Percentiles rank a stretch among this genome's conserved stretches.
phyloP scores from a whole-genome alignment of 306 rosid species.

The Lathyrus sativus region DNA sequence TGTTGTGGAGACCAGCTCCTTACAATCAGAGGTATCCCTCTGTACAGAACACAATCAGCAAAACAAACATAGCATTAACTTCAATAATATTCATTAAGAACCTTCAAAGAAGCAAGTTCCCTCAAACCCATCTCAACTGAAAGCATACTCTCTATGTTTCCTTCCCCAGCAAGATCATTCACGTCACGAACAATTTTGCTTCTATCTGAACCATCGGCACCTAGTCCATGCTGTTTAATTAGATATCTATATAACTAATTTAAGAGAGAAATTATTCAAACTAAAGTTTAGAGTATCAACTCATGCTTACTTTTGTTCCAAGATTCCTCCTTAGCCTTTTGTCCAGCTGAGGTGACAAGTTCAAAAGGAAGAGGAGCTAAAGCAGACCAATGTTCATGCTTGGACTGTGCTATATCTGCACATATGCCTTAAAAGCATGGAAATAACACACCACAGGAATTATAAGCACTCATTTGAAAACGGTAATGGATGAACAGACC shows the following conservation, averaged over 20 bases:
- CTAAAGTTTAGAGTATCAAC: constrained; percentile 25
- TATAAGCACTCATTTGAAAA: constrained; percentile 17
- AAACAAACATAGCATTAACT: constrained; percentile 18
- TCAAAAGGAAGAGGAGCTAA: constrained; percentile 96
- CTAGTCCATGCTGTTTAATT: constrained; percentile 49
- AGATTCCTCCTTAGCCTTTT: constrained; percentile 96
- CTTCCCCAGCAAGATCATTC: constrained; percentile 88
- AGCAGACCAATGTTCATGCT: constrained; percentile 93
- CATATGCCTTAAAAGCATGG: constrained; percentile 65
- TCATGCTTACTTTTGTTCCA: constrained; percentile 62
- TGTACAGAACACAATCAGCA: constrained; percentile 19
- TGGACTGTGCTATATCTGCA: constrained; percentile 76
- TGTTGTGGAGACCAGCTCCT: constrained; percentile 24
- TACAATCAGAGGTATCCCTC: constrained; percentile 16
- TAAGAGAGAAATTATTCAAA: constrained; percentile 17
- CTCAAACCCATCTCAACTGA: constrained; percentile 94
- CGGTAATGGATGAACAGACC: constrained; percentile 22
- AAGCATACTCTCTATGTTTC: constrained; percentile 96
- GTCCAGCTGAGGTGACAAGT: constrained; percentile 91
- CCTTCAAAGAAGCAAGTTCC: constrained; percentile 86
- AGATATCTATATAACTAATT: constrained; percentile 14
- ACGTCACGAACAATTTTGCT: constrained; percentile 68
- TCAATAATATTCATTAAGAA: constrained; percentile 35
- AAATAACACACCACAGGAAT: constrained; percentile 41
- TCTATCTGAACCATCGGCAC: constrained; percentile 67